phyloP scores from a whole-genome alignment of 2,329 filamentous ascomycete species.

The Verticillium tricorpus region DNA sequence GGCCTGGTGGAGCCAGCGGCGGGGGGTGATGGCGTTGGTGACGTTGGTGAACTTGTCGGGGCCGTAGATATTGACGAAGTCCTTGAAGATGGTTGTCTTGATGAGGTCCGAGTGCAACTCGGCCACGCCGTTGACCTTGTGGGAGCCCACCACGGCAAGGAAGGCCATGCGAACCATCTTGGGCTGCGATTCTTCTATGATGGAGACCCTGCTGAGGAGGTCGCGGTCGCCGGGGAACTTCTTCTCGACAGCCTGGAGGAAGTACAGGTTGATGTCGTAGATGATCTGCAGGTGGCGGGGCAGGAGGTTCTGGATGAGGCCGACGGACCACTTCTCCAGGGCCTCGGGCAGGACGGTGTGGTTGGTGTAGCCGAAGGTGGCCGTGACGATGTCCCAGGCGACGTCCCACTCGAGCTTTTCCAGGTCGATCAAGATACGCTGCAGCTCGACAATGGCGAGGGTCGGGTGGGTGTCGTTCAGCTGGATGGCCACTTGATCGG shows the following conservation, averaged over 20 bases:
- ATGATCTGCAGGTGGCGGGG: conserved; percentile 96
- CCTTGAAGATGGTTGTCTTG: conserved; percentile 99
- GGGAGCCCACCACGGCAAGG: conserved; percentile 90
- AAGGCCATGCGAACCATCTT: conserved; percentile 99
- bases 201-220: conserved; percentile 80
- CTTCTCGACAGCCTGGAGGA: conserved; percentile 87
- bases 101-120: conserved; percentile 97
- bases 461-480: conserved; percentile 98
- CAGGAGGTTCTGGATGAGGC: conserved; percentile 84
- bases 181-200: conserved; percentile 93
- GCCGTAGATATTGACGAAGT: conserved; percentile 93
- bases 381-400: conserved; percentile 77
- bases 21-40: conserved; percentile 94
- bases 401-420: conserved; percentile 92
- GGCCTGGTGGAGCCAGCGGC: conserved; percentile 95
- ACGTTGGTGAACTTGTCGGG: conserved; percentile 98
- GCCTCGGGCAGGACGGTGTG: conserved; percentile 97
- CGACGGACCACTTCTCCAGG: conserved; percentile 96
- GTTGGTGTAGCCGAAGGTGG: conserved; percentile 93
- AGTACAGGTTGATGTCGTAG: conserved; percentile 94
- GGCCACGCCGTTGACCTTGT: conserved; percentile 98
- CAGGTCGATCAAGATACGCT: conserved; percentile 83
- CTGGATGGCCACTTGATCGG: conserved; percentile 94
- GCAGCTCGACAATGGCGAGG: conserved; percentile 90
- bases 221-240: conserved; percentile 87